A percentile compares a stretch with the other conserved stretches of the same genome.
phyloP scores from a whole-genome alignment of 768 basidiomycete genomes.

The Lactarius pseudohatsudake region DNA sequence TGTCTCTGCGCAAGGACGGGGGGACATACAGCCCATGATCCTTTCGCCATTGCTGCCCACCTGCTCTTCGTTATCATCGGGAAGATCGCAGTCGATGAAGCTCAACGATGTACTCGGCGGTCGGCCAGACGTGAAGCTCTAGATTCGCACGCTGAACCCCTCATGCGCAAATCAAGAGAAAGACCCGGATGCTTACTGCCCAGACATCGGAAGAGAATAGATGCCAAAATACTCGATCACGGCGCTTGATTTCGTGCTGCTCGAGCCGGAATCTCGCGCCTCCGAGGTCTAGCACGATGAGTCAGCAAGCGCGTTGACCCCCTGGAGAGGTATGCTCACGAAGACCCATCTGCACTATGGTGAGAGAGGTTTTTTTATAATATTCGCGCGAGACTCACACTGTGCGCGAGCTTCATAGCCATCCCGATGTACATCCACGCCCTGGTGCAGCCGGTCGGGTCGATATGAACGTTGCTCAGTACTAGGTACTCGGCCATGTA shows the following conservation, averaged over 20 bases:
- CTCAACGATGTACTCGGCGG: conserved; percentile 31
- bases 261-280: conserved; percentile 60
- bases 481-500: conserved; percentile 53
- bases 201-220: conserved; percentile 63
- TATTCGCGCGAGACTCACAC: conserved; percentile 44
- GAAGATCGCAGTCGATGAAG: conserved; percentile 34
- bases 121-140: conserved; percentile 34
- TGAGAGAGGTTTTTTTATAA: conserved; percentile 1
- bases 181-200: conserved; percentile 41
- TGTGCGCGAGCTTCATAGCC: conserved; percentile 56
- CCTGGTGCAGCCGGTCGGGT: conserved; percentile 44
- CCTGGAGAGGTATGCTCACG: conserved; percentile 40
- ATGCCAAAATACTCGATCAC: conserved; percentile 65
- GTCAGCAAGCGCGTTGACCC: conserved; percentile 23
- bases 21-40: conserved; percentile 22
- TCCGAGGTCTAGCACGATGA: conserved; percentile 49
- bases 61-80: conserved; percentile 24
- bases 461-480: conserved; percentile 49
- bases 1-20: not conserved
- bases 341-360: conserved; percentile 47
- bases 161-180: not conserved
- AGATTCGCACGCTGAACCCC: not conserved
- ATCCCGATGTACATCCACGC: conserved; percentile 60
- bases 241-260: conserved; percentile 44
- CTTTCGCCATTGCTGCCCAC: conserved; percentile 12